Evolutionary conservation across 352 stramenopile species (phyloP), one percentile per base, ranked within the genome.

Genomic region (Phytophthora niederhauseri): DNA sequence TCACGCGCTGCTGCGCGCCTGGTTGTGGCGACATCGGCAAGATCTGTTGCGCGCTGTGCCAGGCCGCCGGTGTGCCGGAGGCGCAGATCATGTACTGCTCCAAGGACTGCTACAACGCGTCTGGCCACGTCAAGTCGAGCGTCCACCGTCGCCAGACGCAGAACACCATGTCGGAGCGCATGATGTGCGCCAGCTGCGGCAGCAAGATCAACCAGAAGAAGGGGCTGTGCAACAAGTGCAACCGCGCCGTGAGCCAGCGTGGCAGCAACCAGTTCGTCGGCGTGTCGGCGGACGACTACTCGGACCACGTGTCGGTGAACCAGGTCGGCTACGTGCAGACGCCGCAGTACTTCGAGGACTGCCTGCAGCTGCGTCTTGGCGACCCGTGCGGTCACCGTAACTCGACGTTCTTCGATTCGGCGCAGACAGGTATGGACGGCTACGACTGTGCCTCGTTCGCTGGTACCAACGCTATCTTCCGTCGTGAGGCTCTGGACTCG

Each of bases 381-480:
- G 83, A 91, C 46, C 83, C 83, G 26, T 85, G 75, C 41, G 83
- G 83, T 14, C 83, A 91, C 69, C 83, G 83, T 61, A 91, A 91
- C 73, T 79, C 83, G 36, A 91, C 83, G 11, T 91, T 91, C 64
- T 91, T 85, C 52, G 83, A 91, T 75, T 85, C 83, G 7, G 75
- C 75, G 3, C 83, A 91, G 68, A 91, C 83, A n/a, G 83, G 83
- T 56, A 85, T 85, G 83, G 83, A 91, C 59, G 83, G 83, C 14
- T 91, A 90, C 65, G 83, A 91, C 48, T 91, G 83, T 41, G 78
- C 83, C 19, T 90, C 83, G 6, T 91, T 91, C 63, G 83, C 83
- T 52, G 85, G 85, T 59, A 93, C 85, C 12, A 91, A 91, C 49
- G 85, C 85, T 19, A 92, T 91, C 26, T 92, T 93, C 72, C 83